These are phyloP conservation scores for Paspalum notatum DNA, from an alignment of 176 grass and related monocot genomes.

Conservation along the genomic window DNA sequence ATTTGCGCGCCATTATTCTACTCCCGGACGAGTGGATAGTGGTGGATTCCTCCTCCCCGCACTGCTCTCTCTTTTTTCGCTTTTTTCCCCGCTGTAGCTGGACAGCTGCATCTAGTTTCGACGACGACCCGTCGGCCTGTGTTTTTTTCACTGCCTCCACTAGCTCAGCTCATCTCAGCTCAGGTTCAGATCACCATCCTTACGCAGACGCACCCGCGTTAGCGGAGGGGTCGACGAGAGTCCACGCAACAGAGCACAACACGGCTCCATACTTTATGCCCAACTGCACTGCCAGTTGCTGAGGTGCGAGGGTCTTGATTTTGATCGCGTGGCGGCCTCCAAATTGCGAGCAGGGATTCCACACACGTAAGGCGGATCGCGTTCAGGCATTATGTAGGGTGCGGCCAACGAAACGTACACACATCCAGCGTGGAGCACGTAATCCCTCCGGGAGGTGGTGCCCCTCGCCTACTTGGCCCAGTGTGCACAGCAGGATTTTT, in stretches of 20 bases:
- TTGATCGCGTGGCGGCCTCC: not conserved
- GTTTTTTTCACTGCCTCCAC: not conserved
- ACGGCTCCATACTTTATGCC: conserved; percentile 15
- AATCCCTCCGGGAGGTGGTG: not conserved
- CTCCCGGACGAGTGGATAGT: not conserved
- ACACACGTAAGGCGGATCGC: not conserved
- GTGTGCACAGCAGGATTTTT: not conserved
- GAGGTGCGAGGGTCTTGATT: conserved; percentile 20
- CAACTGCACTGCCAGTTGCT: not conserved
- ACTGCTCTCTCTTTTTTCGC: not conserved
- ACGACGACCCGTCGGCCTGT: not conserved
- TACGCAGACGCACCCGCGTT: no score
- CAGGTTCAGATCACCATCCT: conserved; percentile 5
- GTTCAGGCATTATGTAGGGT: not conserved
- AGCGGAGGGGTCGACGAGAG: not conserved
- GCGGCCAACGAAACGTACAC: not conserved
- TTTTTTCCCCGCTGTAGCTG: not conserved
- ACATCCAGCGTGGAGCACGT: not conserved
- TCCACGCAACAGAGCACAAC: not conserved
- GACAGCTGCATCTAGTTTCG: conserved; percentile 2
- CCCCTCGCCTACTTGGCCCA: not conserved
- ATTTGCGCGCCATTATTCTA: not conserved
- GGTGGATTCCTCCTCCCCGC: not conserved
- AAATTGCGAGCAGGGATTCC: not conserved
- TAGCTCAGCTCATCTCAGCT: not conserved